Evolutionary conservation across 1,284 basidiomycete species (phyloP).

Genomic region (Marasmius sp.): DNA sequence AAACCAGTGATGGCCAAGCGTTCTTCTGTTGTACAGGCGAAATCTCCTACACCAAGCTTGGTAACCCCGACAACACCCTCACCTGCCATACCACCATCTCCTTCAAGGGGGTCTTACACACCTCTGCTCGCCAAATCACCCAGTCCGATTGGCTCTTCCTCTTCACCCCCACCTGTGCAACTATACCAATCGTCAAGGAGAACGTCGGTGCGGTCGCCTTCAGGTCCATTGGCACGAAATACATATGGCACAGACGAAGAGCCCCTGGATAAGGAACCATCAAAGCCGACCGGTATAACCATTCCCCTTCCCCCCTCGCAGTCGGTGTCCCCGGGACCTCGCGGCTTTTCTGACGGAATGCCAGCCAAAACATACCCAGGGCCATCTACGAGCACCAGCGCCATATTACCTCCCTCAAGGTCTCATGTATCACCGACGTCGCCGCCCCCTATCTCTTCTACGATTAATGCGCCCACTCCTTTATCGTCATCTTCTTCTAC

Average conservation of each 20-base stretch:
- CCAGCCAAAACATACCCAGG: neutral
- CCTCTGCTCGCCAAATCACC: neutral
- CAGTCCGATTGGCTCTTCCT: neutral
- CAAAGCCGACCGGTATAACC: neutral
- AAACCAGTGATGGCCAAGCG: conserved; percentile 78
- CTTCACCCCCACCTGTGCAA: neutral
- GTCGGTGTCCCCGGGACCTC: neutral
- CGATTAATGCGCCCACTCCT: neutral
- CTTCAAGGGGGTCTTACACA: neutral
- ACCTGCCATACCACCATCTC: neutral
- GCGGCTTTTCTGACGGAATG: neutral
- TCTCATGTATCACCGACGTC: neutral
- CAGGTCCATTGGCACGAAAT: neutral
- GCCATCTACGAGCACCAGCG: too few species aligned
- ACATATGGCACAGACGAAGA: neutral
- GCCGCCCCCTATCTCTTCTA: neutral
- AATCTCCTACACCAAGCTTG: conserved; percentile 18
- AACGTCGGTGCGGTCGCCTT: neutral
- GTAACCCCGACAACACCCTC: conserved; percentile 4
- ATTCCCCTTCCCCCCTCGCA: neutral
- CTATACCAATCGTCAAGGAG: neutral
- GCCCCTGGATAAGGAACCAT: neutral
- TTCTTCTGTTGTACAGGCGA: conserved; percentile 19
- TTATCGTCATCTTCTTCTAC: neutral
- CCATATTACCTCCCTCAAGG: too few species aligned